phyloP scores from a whole-genome alignment of 1,284 basidiomycete genomes.

The Hemileia vastatrix region DNA sequence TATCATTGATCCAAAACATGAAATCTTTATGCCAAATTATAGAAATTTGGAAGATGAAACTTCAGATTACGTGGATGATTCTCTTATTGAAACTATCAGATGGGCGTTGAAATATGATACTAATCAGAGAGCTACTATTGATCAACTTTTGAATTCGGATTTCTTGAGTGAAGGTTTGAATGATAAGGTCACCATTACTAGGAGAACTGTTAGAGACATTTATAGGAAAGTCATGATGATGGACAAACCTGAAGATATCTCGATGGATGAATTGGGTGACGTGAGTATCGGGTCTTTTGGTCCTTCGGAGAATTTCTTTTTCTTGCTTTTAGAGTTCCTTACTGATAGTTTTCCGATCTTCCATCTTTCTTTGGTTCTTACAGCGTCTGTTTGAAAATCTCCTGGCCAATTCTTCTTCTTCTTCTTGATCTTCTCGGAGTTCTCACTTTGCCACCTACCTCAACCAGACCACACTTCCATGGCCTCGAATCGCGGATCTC shows the following conservation, averaged over 20 bases:
- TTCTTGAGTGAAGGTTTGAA: slow-evolving; percentile 23
- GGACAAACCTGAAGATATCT: neutral
- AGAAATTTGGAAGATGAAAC: slow-evolving; percentile 33
- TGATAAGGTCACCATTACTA: neutral
- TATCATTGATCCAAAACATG: slow-evolving; percentile 35
- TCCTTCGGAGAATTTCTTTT: neutral
- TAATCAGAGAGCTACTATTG: slow-evolving; percentile 34
- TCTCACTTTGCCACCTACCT: too few species aligned
- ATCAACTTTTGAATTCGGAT: slow-evolving; percentile 29
- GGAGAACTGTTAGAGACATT: neutral
- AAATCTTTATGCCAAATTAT: slow-evolving; percentile 32
- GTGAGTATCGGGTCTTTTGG: neutral
- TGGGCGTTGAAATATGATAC: slow-evolving; percentile 32
- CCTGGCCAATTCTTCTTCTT: too few species aligned
- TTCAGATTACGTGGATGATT: slow-evolving; percentile 31
- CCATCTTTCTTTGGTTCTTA: too few species aligned
- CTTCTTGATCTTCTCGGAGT: too few species aligned
- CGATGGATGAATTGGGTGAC: neutral
- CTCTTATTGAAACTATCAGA: slow-evolving; percentile 32
- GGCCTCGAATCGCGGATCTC: too few species aligned
- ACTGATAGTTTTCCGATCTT: neutral
- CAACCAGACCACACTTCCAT: too few species aligned
- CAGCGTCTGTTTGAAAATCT: too few species aligned
- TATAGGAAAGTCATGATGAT: neutral
- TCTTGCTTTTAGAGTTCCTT: neutral